phyloP scores from a whole-genome alignment of 345 rosid species.

The Gossypium sturtianum region DNA sequence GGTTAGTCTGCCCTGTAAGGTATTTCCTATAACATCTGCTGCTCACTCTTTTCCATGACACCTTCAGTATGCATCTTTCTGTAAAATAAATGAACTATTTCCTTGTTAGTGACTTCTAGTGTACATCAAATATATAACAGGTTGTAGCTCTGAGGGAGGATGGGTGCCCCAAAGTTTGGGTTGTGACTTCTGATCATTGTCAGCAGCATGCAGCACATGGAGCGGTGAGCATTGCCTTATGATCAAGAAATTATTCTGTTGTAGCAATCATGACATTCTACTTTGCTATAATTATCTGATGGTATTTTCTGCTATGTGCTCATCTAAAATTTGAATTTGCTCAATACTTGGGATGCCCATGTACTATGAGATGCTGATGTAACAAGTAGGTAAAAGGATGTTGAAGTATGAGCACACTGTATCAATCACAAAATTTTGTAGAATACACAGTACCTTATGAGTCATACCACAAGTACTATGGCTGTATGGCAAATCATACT shows the following conservation, averaged over 20 bases:
- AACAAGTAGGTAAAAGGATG: background rate
- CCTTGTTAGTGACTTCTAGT: slow-evolving; percentile 14
- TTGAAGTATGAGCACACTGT: background rate
- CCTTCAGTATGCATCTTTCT: background rate
- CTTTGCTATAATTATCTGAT: background rate
- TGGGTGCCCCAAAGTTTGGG: slow-evolving; percentile 96
- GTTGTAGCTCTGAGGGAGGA: slow-evolving; percentile 78
- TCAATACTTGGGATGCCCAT: background rate
- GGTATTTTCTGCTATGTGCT: background rate
- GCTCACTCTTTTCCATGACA: background rate
- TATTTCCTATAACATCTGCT: background rate
- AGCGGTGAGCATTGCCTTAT: slow-evolving; percentile 50
- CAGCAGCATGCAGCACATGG: slow-evolving; percentile 90
- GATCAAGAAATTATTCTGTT: background rate
- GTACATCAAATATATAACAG: slow-evolving; percentile 31
- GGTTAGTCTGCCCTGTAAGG: background rate
- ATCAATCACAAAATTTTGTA: background rate
- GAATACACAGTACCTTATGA: background rate
- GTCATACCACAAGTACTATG: background rate
- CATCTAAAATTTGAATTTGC: background rate
- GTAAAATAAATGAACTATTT: background rate
- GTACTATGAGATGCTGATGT: background rate
- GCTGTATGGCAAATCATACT: background rate
- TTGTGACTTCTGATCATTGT: slow-evolving; percentile 75
- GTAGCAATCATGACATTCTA: background rate